A percentile compares a stretch with the other conserved stretches of the same genome.
Conservation (phyloP, 495 filamentous ascomycete species). For the Aspergillus ostianus region DNA sequence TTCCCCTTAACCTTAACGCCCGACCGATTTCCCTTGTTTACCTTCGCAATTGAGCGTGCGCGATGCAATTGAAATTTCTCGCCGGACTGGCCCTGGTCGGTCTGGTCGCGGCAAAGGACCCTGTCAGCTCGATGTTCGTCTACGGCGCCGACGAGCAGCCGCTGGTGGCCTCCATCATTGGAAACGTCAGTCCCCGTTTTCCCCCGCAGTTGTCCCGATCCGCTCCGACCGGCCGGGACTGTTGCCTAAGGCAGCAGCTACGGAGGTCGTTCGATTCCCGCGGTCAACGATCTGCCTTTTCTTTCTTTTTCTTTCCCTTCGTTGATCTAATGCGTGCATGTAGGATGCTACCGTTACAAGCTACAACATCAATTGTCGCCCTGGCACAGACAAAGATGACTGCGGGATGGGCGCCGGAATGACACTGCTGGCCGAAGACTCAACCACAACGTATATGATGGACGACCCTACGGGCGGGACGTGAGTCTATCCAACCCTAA, state of each 20-base stretch:
- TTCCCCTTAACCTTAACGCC: neutral
- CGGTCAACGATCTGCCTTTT: no score
- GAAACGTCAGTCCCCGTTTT: slow-evolving; percentile 22
- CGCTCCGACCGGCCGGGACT: neutral
- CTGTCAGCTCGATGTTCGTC: slow-evolving; percentile 37
- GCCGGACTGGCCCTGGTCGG: slow-evolving; percentile 18
- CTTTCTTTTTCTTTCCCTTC: no score
- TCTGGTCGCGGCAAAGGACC: slow-evolving; percentile 29
- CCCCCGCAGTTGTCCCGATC: neutral
- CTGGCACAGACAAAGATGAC: slow-evolving; percentile 25
- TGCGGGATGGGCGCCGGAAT: slow-evolving; percentile 37
- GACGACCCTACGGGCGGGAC: slow-evolving; percentile 5
- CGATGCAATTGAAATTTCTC: neutral
- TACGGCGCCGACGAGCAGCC: slow-evolving; percentile 32
- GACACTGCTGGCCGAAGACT: slow-evolving; percentile 29
- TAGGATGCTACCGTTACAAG: slow-evolving; percentile 38
- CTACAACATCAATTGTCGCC: slow-evolving; percentile 40
- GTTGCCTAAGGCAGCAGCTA: neutral
- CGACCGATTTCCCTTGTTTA: neutral
- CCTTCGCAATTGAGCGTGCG: neutral
- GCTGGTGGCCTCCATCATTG: slow-evolving; percentile 41
- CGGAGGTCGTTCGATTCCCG: no score
- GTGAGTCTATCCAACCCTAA: slow-evolving; percentile 11
- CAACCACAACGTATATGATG: slow-evolving; percentile 22
- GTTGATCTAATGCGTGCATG: no score